A percentile compares a stretch with the other conserved stretches of the same genome.
Conservation (phyloP, 768 basidiomycete species). For the Boletus barrowsii region DNA sequence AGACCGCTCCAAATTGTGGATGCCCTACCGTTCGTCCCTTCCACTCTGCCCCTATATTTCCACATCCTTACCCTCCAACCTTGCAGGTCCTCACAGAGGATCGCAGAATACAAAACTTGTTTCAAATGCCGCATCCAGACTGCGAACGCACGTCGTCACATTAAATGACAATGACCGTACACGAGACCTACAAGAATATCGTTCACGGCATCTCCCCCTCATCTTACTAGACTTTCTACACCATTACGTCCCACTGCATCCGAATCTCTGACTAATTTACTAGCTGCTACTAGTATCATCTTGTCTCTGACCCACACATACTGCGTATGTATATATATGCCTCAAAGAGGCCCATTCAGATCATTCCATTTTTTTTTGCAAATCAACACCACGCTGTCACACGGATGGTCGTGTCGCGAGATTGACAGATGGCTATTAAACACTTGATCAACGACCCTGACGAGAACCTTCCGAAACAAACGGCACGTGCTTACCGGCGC, state of each 20-base stretch:
- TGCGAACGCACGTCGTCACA: slow-evolving; percentile 22
- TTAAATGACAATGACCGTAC: slow-evolving; percentile 3
- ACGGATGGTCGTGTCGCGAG: slow-evolving; percentile 17
- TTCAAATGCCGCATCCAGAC: slow-evolving; percentile 34
- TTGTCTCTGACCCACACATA: slow-evolving; percentile 6
- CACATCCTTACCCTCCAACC: neutral
- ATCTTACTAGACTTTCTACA: slow-evolving; percentile 13
- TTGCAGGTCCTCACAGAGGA: slow-evolving; percentile 34
- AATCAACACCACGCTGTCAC: slow-evolving; percentile 1
- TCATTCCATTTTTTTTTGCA: neutral
- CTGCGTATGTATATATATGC: slow-evolving; percentile 12
- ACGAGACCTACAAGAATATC: neutral
- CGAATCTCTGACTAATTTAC: slow-evolving; percentile 16
- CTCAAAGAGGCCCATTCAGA: neutral
- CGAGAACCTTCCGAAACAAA: neutral
- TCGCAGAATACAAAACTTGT: slow-evolving; percentile 36
- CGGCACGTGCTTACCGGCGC: slow-evolving; percentile 18
- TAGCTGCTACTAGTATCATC: slow-evolving; percentile 1
- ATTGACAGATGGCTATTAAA: slow-evolving; percentile 23
- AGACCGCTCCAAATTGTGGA: slow-evolving; percentile 33
- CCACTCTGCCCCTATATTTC: slow-evolving; percentile 8
- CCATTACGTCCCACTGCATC: slow-evolving; percentile 6
- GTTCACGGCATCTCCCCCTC: neutral
- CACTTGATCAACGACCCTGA: neutral
- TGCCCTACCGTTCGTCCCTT: slow-evolving; percentile 25